Percentiles rank a stretch among this genome's conserved stretches.
These are phyloP conservation scores for Trichomonascaceae sp. DNA, from an alignment of 1,139 yeast species.

Conservation along the genomic window DNA sequence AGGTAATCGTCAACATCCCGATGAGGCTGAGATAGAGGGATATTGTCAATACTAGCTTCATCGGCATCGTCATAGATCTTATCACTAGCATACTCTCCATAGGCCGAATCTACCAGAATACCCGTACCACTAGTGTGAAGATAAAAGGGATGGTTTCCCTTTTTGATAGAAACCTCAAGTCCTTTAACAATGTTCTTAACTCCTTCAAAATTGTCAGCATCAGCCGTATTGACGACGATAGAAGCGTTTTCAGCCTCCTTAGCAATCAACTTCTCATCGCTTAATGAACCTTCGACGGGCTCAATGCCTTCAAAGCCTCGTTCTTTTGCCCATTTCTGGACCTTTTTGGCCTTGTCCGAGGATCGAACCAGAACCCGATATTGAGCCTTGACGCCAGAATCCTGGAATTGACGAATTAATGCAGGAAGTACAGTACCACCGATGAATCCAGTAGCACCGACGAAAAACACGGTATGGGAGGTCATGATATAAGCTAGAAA, in stretches of 20 bases:
- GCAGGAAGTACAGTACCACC: slow-evolving; percentile 35
- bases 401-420: slow-evolving; percentile 20
- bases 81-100: slow-evolving; percentile 24
- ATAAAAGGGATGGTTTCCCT: slow-evolving; percentile 28
- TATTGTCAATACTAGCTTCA: slow-evolving; percentile 30
- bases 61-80: slow-evolving; percentile 33
- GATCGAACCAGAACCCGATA: slow-evolving; percentile 30
- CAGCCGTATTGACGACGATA: slow-evolving; percentile 37
- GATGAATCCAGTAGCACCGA: slow-evolving; percentile 38
- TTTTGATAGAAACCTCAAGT: slow-evolving; percentile 16
- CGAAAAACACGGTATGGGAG: slow-evolving; percentile 13
- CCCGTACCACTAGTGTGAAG: slow-evolving; percentile 42
- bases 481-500: not conserved
- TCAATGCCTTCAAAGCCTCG: slow-evolving; percentile 16
- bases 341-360: slow-evolving; percentile 26
- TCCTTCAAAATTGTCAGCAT: slow-evolving; percentile 36
- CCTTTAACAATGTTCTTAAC: slow-evolving; percentile 27
- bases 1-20: slow-evolving; percentile 35
- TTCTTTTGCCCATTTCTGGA: slow-evolving; percentile 24
- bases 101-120: slow-evolving; percentile 29
- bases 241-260: slow-evolving; percentile 28
- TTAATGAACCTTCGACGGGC: slow-evolving; percentile 28
- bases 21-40: slow-evolving; percentile 36
- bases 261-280: slow-evolving; percentile 26
- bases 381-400: slow-evolving; percentile 21